phyloP scores from a whole-genome alignment of 2,329 filamentous ascomycete species.

The Aspergillus caelatus region DNA sequence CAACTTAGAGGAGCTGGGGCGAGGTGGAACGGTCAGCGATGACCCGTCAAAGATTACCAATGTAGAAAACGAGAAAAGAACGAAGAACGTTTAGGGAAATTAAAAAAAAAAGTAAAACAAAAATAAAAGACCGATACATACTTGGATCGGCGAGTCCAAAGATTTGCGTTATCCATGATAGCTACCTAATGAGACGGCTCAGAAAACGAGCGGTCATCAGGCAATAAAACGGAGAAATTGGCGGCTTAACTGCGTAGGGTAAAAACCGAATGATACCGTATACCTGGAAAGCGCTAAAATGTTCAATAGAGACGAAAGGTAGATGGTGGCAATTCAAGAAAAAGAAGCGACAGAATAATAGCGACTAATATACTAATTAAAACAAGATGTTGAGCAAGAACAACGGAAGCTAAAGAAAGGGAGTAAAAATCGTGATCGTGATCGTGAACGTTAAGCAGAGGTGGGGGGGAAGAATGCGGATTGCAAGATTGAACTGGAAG shows the following conservation, averaged over 20 bases:
- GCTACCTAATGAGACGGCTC: slow-evolving; percentile 38
- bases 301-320: slow-evolving; percentile 12
- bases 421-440: slow-evolving; percentile 27
- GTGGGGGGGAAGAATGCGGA: slow-evolving; percentile 1
- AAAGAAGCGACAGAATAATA: slow-evolving; percentile 14
- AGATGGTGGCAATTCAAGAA: slow-evolving; percentile 1
- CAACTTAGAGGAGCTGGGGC: slow-evolving; percentile 77
- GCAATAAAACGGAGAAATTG: slow-evolving; percentile 15
- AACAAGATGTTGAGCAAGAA: slow-evolving; percentile 2
- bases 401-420: slow-evolving; percentile 11
- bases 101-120: background rate
- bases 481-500: slow-evolving; percentile 2
- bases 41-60: slow-evolving; percentile 7
- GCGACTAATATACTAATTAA: slow-evolving; percentile 12
- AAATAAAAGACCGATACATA: slow-evolving; percentile 30
- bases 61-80: slow-evolving; percentile 5
- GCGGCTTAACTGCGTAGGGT: slow-evolving; percentile 5
- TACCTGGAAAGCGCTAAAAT: slow-evolving; percentile 8
- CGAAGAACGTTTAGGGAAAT: background rate
- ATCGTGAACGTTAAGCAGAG: slow-evolving; percentile 22
- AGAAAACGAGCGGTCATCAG: slow-evolving; percentile 43
- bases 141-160: slow-evolving; percentile 55
- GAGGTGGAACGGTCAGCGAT: slow-evolving; percentile 2
- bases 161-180: slow-evolving; percentile 54
- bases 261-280: slow-evolving; percentile 3